Evolutionary conservation across 495 filamentous ascomycete species (phyloP), one percentile per base, ranked within the genome.

Genomic region (Aspergillus affinis): DNA sequence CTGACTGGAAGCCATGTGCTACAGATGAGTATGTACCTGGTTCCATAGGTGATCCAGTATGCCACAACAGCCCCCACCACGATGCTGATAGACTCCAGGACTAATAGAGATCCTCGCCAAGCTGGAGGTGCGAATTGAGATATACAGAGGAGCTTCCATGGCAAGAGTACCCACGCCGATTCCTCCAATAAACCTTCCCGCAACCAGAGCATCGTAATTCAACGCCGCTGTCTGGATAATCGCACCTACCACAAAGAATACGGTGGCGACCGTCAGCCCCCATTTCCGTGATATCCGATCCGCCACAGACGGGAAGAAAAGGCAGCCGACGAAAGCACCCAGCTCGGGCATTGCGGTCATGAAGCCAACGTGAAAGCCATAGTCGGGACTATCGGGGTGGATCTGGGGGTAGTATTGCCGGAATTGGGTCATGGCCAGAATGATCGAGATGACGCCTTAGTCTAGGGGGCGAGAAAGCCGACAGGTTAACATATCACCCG

Each of bases 21-120:
- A 32, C 1, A 32, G 6, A 32, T 3, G 0, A 69, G 20, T 50
- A 89, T 76, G 20, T 32, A 23, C 26, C 78, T 80, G 58, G 76
- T 83, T 13, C 85, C 87, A 53, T 86, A 89, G 60, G 79, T 85
- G 55, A 90, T 81, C 70, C 84, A 79, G 74, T 82, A 90, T 82
- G 89, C 89, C 64, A 89, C 86, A 26, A 88, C 58, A 54, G 88
- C 88, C 61, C 87, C 87, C 77, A 82, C 84, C 55, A 83, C 87
- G 56, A 89, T 88, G 50, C 85, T 80, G 83, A 86, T 86, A 69
- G 87, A 85, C 57, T 88, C 82, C 65, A 82, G 77, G 21, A 84
- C 84, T n/a, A 88, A 78, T 18, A 90, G 77, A n/a, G 86, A 77
- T 26, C 88, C 87, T 60, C 88, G 80, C 69, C 82, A 82, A 30